Conservation (phyloP, 2,329 filamentous ascomycete species). For the Alternaria consortialis region DNA sequence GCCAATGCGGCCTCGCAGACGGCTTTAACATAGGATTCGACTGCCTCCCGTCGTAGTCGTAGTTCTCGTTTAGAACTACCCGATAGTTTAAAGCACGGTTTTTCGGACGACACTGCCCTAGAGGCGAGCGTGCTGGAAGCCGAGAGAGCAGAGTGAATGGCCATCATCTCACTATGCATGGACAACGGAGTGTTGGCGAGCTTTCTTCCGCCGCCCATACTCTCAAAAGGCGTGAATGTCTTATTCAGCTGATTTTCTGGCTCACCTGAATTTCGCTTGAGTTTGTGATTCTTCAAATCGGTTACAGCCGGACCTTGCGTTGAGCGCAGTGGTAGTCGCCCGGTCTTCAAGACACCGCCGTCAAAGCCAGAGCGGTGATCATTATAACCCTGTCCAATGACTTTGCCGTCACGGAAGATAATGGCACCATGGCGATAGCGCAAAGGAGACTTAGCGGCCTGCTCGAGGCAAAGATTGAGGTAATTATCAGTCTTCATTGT, state of each 20-base stretch:
- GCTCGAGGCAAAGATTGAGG: slow-evolving; percentile 61
- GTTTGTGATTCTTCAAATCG: too few relatives aligned
- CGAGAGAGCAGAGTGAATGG: slow-evolving; percentile 61
- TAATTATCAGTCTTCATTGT: slow-evolving; percentile 60
- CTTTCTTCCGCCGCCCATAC: slow-evolving; percentile 48
- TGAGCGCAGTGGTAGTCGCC: slow-evolving; percentile 44
- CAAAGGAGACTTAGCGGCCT: slow-evolving; percentile 61
- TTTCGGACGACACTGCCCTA: slow-evolving; percentile 56
- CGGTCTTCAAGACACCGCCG: slow-evolving; percentile 60
- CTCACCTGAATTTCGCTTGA: slow-evolving; percentile 18
- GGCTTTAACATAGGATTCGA: slow-evolving; percentile 58
- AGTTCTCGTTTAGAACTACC: slow-evolving; percentile 59
- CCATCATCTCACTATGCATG: slow-evolving; percentile 67
- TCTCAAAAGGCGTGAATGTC: slow-evolving; percentile 54
- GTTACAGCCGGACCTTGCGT: slow-evolving; percentile 3
- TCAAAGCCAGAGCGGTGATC: slow-evolving; percentile 61
- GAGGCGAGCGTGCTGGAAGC: slow-evolving; percentile 56
- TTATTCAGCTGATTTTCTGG: slow-evolving; percentile 14
- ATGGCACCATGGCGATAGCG: slow-evolving; percentile 62
- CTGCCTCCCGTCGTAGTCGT: slow-evolving; percentile 53
- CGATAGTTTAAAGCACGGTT: slow-evolving; percentile 61
- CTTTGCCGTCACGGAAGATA: slow-evolving; percentile 62
- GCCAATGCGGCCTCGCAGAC: slow-evolving; percentile 51
- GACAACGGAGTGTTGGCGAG: slow-evolving; percentile 56
- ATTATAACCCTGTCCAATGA: slow-evolving; percentile 63